These are phyloP conservation scores for Juncus inflexus DNA, from an alignment of 176 grass and related monocot species.

Conservation along the genomic window DNA sequence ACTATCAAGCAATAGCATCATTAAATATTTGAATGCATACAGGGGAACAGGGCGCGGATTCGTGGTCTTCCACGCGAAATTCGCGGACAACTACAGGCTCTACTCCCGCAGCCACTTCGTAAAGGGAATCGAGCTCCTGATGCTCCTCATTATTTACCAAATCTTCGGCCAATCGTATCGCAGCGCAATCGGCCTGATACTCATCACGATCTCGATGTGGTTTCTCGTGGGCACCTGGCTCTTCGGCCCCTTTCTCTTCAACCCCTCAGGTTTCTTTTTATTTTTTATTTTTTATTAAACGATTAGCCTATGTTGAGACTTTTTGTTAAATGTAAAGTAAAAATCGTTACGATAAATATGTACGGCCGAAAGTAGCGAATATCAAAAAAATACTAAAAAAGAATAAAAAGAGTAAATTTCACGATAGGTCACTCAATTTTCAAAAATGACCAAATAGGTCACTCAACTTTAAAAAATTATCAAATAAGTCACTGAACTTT, in stretches of 20 bases:
- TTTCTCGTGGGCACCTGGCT: constrained; percentile 97
- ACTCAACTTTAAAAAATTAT: too few species aligned
- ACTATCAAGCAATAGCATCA: too few species aligned
- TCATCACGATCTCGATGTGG: constrained; percentile 96
- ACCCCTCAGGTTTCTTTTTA: constrained; percentile 54
- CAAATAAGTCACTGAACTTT: too few species aligned
- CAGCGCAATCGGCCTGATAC: constrained; percentile 65
- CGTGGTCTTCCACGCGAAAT: constrained; percentile 97
- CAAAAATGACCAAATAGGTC: too few species aligned
- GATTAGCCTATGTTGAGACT: too few species aligned
- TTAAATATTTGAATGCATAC: background rate
- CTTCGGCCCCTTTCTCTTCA: constrained; percentile 96
- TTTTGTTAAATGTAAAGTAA: too few species aligned
- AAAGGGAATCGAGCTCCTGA: constrained; percentile 83
- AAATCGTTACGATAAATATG: too few species aligned
- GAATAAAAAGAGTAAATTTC: too few species aligned
- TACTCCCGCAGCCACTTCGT: constrained; percentile 97
- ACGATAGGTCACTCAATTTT: too few species aligned
- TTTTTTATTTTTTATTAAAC: too few species aligned
- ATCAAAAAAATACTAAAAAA: too few species aligned
- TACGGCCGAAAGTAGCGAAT: too few species aligned
- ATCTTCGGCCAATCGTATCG: constrained; percentile 86
- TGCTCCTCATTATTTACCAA: constrained; percentile 83
- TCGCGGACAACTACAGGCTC: constrained; percentile 76
- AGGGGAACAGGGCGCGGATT: constrained; percentile 93